Conservation (phyloP, 768 basidiomycete genomes). For the Galerina marginata region DNA sequence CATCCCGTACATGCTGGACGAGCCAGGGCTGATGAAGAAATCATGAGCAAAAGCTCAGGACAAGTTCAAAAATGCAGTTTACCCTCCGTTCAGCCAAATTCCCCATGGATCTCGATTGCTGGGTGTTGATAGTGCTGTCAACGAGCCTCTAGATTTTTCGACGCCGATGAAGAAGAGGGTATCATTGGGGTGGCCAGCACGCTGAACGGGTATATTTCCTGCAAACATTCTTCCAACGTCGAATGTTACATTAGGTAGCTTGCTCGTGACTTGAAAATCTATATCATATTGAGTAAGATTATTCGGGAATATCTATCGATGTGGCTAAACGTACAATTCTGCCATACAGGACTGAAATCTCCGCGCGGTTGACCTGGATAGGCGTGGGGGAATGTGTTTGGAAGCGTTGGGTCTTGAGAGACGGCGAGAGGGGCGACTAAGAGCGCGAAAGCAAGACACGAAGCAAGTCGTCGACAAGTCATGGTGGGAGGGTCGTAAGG, state of each 20-base stretch:
- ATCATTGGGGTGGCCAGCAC: slow-evolving; percentile 63
- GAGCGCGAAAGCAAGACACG: slow-evolving; percentile 26
- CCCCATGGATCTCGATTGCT: slow-evolving; percentile 62
- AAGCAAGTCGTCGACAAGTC: slow-evolving; percentile 21
- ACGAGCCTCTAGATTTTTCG: slow-evolving; percentile 59
- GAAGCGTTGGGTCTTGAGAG: slow-evolving; percentile 35
- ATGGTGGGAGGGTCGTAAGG: slow-evolving; percentile 30
- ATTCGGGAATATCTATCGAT: not conserved
- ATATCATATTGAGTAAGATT: not conserved
- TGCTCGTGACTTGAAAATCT: slow-evolving; percentile 66
- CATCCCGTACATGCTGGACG: slow-evolving; percentile 70
- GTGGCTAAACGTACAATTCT: slow-evolving; percentile 47
- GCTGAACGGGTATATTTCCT: slow-evolving; percentile 67
- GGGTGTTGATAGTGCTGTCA: slow-evolving; percentile 45
- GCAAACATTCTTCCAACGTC: slow-evolving; percentile 57
- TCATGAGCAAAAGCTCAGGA: not conserved
- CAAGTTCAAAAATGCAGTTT: slow-evolving; percentile 23
- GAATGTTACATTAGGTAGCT: slow-evolving; percentile 68
- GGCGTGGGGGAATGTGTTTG: slow-evolving; percentile 51
- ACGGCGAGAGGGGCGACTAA: slow-evolving; percentile 25
- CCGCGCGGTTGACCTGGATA: slow-evolving; percentile 53
- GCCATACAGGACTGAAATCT: slow-evolving; percentile 63
- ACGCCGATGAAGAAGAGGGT: slow-evolving; percentile 72
- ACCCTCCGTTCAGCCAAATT: slow-evolving; percentile 80
- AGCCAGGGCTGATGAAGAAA: slow-evolving; percentile 55